Base-by-base conservation (phyloP, 2,329 filamentous ascomycete species). In the Arthrinium puccinioides region DNA sequence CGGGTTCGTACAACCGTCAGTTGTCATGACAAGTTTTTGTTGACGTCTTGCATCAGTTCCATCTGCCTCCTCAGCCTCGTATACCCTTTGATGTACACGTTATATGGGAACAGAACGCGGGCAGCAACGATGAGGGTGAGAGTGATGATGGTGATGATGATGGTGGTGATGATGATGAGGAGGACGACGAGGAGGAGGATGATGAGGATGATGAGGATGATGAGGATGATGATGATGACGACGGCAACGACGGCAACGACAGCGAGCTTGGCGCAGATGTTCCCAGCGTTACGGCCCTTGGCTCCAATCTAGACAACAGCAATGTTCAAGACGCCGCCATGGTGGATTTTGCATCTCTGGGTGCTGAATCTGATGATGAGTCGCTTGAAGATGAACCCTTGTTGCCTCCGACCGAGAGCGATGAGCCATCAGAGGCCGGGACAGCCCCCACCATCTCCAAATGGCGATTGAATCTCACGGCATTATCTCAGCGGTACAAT, bases 401-500 rank as follows among this genome's bases (percentile, higher is more conserved):
- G 8, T 40, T 36, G 9, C 28, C 32, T 5, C 21, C 25, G 4
- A n/a, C 34, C 3, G 39, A 39, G 10, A 14, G 15, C 19, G 36
- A 19, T 13, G 23, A 38, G n/a, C 26, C 24, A 13, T 15, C 32
- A n/a, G 34, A 30, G 18, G 32, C 21, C 19, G 26, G 32, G 10
- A 32, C 18, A 21, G 40, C 47, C 14, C 55, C 55, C 6, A 34
- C 24, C 18, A 49, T 61, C 13, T 61, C 66, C 27, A 40, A 43
- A 13, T 70, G 59, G 46, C 64, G 76, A 13, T 66, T 72, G 43
- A 80, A 79, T 43, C 57, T 80, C 39, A 77, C 74, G 3, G 69
- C 67, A 2, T 57, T 81, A 10, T 80, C 76, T 1, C 74, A 78
- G 44, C 58, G 56, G 28, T 72, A 70, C 52, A 78, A 80, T 67